Evolutionary conservation across 306 rosid genomes (phyloP).

Genomic region (Glycine latifolia): DNA sequence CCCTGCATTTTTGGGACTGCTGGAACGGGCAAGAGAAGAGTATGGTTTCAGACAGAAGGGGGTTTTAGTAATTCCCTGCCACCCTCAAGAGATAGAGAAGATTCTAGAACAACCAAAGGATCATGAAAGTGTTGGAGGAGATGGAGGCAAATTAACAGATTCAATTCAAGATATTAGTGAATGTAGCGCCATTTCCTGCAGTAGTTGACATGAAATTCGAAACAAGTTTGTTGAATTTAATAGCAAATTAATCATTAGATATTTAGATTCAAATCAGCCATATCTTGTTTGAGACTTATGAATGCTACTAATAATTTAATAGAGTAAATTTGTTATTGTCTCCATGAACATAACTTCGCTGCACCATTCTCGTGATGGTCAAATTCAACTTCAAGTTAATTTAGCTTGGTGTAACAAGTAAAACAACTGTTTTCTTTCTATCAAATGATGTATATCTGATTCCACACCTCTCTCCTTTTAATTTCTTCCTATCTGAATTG

Average conservation of each 20-base stretch:
- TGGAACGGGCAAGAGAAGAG: slow-evolving; percentile 29
- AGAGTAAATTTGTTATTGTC: not conserved
- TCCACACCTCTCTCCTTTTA: not conserved
- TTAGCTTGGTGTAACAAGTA: not conserved
- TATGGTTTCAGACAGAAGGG: slow-evolving; percentile 23
- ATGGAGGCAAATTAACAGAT: slow-evolving; percentile 6
- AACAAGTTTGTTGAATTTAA: not conserved
- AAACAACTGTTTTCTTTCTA: not conserved
- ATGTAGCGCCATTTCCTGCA: not conserved
- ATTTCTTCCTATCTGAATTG: not conserved
- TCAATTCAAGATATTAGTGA: not conserved
- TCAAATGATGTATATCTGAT: not conserved
- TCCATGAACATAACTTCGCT: not conserved
- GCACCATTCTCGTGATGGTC: not conserved
- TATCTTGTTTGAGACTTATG: not conserved
- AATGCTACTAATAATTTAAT: not conserved
- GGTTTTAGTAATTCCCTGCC: slow-evolving; percentile 17
- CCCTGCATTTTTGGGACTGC: slow-evolving; percentile 25
- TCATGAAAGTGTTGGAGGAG: not conserved
- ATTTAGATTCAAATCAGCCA: not conserved
- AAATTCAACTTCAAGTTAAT: not conserved
- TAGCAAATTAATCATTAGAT: not conserved
- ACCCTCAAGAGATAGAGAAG: slow-evolving; percentile 28
- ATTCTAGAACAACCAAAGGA: not conserved
- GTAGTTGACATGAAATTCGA: not conserved